Percentiles rank a stretch among this genome's conserved stretches.
Conservation (phyloP, 352 stramenopile genomes). For the Phytophthora citrophthora region DNA sequence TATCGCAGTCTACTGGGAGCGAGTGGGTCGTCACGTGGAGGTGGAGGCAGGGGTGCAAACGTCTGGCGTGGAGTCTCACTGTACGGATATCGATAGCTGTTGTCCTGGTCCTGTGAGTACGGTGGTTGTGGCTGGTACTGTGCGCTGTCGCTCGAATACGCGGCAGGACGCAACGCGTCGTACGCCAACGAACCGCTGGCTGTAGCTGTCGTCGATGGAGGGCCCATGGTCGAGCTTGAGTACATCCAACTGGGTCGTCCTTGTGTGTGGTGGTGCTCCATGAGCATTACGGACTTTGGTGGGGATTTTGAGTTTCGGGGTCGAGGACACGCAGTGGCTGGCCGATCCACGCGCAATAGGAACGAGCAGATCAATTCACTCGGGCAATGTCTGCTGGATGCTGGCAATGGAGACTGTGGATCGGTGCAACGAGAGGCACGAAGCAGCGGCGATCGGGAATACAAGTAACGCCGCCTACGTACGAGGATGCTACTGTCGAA, state of each 20-base stretch:
- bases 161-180: slow-evolving; percentile 24
- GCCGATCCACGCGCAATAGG: slow-evolving; percentile 1
- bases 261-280: slow-evolving; percentile 36
- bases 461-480: slow-evolving; percentile 21
- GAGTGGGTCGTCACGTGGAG: slow-evolving; percentile 20
- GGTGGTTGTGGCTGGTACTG: slow-evolving; percentile 21
- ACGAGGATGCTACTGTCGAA: slow-evolving; percentile 39
- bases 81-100: slow-evolving; percentile 25
- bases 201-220: neutral
- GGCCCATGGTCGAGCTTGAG: slow-evolving; percentile 4
- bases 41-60: slow-evolving; percentile 35
- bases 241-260: slow-evolving; percentile 39
- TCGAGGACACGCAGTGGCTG: slow-evolving; percentile 22
- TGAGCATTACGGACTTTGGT: slow-evolving; percentile 24
- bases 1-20: slow-evolving; percentile 18
- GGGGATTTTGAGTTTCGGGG: slow-evolving; percentile 1
- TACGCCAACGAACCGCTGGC: slow-evolving; percentile 15
- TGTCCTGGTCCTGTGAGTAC: slow-evolving; percentile 27
- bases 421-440: slow-evolving; percentile 22
- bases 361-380: slow-evolving; percentile 8
- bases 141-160: slow-evolving; percentile 10
- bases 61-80: slow-evolving; percentile 15
- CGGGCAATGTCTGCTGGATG: neutral
- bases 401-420: slow-evolving; percentile 1
- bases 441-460: slow-evolving; percentile 17